Base-by-base conservation (phyloP, 345 rosid species). In the Populus ilicifolia region DNA sequence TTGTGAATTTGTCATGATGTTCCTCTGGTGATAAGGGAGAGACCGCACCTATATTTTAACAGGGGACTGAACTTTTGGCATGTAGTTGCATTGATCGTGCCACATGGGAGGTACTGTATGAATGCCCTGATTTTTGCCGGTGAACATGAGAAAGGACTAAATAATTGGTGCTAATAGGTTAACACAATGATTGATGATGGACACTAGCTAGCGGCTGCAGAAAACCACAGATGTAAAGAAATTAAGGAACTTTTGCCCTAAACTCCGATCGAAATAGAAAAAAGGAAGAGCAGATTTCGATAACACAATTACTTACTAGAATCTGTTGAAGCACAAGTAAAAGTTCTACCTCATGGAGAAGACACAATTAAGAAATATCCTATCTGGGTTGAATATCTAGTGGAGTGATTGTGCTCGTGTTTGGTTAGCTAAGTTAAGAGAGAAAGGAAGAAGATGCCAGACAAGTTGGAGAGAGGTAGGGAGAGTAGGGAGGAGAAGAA, bases 71-170 rank as follows among this genome's bases (percentile, higher is more conserved):
- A 14, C 21, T 7, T 52, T 52, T 52, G 59, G 23, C 61, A 20
- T 2, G 61, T 54, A 17, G 21, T 17, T 35, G 38, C 36, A 52
- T 68, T 69, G 30, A 25, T 11, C 64, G 38, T 5, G 56, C 36
- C 78, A 56, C 67, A 54, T 39, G 73, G 79, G 73, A 20, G 6
- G 65, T 11, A 18, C 69, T 39, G 41, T 56, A n/a, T 12, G 62
- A 29, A 4, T 29, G 38, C 38, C 6, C 52, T 36, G 41, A 39
- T n/a, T 56, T 18, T 69, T 38, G 21, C 41, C 39, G 20, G n/a
- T 59, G 74, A 21, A 9, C 1, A 23, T 67, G 72, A 52, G 54
- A 8, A 54, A 8, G 25, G 11, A 54, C 62, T 21, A 8, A 50
- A 18, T 76, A 23, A 76, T 52, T 16, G 39, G 29, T n/a, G 48